These are phyloP conservation scores for Phoenix roebelenii DNA, from an alignment of 176 grass and related monocot species.

Conservation along the genomic window DNA sequence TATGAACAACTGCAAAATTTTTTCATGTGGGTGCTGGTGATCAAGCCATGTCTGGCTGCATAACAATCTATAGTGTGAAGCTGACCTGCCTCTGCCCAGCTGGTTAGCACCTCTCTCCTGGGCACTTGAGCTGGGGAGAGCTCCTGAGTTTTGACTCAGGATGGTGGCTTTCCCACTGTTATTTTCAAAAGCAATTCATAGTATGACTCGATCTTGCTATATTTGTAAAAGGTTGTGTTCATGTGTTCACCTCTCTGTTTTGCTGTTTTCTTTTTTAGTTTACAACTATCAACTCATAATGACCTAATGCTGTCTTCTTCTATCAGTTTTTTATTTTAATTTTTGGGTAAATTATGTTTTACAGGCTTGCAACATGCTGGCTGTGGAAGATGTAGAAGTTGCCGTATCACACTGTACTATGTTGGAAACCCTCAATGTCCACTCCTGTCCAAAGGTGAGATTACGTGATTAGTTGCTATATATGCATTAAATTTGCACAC, in stretches of 20 bases:
- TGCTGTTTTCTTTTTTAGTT: not conserved
- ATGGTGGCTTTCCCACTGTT: too few species aligned
- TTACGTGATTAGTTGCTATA: not conserved
- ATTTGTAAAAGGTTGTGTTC: too few species aligned
- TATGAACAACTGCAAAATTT: too few species aligned
- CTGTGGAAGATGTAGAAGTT: slow-evolving; percentile 78
- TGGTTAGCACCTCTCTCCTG: too few species aligned
- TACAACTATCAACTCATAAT: not conserved
- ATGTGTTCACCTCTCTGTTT: not conserved
- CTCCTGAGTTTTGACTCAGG: too few species aligned
- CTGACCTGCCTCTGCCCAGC: too few species aligned
- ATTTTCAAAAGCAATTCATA: too few species aligned
- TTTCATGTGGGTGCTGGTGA: too few species aligned
- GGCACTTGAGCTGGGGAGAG: too few species aligned
- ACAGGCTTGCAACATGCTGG: slow-evolving; percentile 86
- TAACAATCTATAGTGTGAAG: too few species aligned
- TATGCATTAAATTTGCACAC: not conserved
- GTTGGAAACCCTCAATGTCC: slow-evolving; percentile 83
- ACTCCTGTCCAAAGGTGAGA: slow-evolving; percentile 66
- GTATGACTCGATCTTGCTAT: too few species aligned
- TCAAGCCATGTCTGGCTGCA: too few species aligned
- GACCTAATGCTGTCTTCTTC: not conserved
- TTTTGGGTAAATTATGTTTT: slow-evolving; percentile 5
- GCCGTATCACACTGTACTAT: slow-evolving; percentile 52
- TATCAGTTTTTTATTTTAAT: not conserved